A percentile compares a stretch with the other conserved stretches of the same genome.
These are phyloP conservation scores for Citrullus mucosospermus DNA, from an alignment of 306 rosid genomes.

Conservation along the genomic window DNA sequence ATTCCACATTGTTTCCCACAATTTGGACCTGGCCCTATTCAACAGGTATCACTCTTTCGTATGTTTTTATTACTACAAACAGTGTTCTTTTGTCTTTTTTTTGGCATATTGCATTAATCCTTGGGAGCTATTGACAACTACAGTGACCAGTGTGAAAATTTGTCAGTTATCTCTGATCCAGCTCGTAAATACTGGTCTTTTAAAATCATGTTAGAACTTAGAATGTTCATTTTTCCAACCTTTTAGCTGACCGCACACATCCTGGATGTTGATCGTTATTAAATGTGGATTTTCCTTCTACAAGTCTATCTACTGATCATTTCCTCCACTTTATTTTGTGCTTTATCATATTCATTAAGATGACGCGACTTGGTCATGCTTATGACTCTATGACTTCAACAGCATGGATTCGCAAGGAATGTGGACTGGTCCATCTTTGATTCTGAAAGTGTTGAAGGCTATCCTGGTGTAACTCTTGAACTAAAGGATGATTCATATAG, in stretches of 20 bases:
- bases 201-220: not conserved
- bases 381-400: constrained; percentile 17
- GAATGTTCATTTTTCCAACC: not conserved
- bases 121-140: not conserved
- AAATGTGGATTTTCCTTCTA: not conserved
- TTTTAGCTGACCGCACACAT: not conserved
- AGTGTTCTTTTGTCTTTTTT: not conserved
- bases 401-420: constrained; percentile 95
- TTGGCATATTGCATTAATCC: not conserved
- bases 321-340: not conserved
- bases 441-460: constrained; percentile 65
- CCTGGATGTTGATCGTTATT: not conserved
- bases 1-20: constrained; percentile 97
- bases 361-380: not conserved
- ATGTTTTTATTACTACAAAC: not conserved
- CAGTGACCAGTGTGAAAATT: not conserved
- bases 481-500: constrained; percentile 71
- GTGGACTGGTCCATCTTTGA: constrained; percentile 69
- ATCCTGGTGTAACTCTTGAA: constrained; percentile 57
- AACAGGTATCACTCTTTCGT: constrained; percentile 43
- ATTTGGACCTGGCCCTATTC: constrained; percentile 91
- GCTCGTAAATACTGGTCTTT: not conserved
- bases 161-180: too few relatives aligned
- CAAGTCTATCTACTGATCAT: not conserved
- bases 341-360: not conserved